Percentiles rank a stretch among this genome's conserved stretches.
phyloP scores from a whole-genome alignment of 441 rosid species.

The Erodium trifolium region DNA sequence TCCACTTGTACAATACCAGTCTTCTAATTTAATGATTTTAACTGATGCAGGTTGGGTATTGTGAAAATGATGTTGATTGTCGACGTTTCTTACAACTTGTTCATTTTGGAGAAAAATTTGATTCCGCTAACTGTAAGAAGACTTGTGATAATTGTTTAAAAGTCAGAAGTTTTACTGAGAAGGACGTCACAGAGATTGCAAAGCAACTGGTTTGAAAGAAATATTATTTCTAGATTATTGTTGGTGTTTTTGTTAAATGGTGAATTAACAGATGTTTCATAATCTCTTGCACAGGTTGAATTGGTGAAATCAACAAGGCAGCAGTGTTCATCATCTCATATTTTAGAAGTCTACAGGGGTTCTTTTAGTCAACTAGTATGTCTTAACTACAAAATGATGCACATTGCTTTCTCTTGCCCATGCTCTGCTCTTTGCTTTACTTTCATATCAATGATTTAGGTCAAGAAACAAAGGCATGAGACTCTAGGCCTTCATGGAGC shows the following conservation, averaged over 20 bases:
- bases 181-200: conserved; percentile 74
- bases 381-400: conserved; percentile 5
- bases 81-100: conserved; percentile 80
- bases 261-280: conserved; percentile 13
- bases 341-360: conserved; percentile 86
- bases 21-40: conserved; percentile 21
- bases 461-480: conserved; percentile 73
- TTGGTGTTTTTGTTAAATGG: neutral
- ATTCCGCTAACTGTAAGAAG: conserved; percentile 53
- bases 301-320: conserved; percentile 68
- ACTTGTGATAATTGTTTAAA: conserved; percentile 91
- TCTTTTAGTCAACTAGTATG: conserved; percentile 76
- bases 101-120: conserved; percentile 90
- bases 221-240: conserved; percentile 7
- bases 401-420: conserved; percentile 15
- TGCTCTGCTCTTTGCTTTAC: conserved; percentile 10
- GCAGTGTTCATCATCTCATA: conserved; percentile 68
- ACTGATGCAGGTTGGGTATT: conserved; percentile 74
- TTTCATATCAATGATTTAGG: conserved; percentile 37
- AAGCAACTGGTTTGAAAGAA: conserved; percentile 66
- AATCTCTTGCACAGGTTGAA: conserved; percentile 51
- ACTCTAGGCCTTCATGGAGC: conserved; percentile 75
- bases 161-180: conserved; percentile 50
- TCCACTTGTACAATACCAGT: conserved; percentile 10
- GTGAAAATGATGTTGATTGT: conserved; percentile 93